Conservation (phyloP, 331 rosid genomes). For the Dryas integrifolia region DNA sequence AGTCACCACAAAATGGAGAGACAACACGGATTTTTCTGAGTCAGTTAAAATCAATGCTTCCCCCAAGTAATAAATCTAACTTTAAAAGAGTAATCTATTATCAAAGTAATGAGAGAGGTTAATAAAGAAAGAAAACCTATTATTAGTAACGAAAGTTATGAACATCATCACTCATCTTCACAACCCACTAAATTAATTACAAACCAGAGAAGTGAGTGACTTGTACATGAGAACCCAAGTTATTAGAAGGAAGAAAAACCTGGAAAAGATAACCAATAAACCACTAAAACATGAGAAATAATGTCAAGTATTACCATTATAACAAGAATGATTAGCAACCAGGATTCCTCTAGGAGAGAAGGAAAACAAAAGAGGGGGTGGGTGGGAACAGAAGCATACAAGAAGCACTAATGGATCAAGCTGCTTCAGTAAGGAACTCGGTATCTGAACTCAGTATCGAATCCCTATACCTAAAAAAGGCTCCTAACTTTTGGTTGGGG, state of each 20-base stretch:
- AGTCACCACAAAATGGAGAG: constrained; percentile 83
- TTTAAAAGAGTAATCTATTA: constrained; percentile 36
- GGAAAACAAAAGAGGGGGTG: neutral
- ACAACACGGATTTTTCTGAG: constrained; percentile 66
- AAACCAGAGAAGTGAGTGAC: constrained; percentile 22
- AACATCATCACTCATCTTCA: constrained; percentile 19
- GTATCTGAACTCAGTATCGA: neutral
- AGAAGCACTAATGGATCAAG: constrained; percentile 10
- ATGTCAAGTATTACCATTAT: constrained; percentile 3
- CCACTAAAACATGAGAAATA: neutral
- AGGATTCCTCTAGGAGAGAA: neutral
- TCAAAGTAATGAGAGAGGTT: constrained; percentile 4
- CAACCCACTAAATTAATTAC: constrained; percentile 13
- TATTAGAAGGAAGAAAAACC: neutral
- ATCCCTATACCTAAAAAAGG: neutral
- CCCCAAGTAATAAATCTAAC: constrained; percentile 41
- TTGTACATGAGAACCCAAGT: constrained; percentile 17
- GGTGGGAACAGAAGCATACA: neutral
- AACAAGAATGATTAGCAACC: neutral
- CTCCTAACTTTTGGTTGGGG: neutral
- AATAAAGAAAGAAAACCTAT: constrained; percentile 33
- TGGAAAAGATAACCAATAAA: no score
- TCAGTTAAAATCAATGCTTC: constrained; percentile 66
- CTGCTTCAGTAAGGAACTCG: constrained; percentile 20
- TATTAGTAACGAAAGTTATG: constrained; percentile 28